Evolutionary conservation across 495 filamentous ascomycete species (phyloP).

Genomic region (Lasiosphaeria hispida): DNA sequence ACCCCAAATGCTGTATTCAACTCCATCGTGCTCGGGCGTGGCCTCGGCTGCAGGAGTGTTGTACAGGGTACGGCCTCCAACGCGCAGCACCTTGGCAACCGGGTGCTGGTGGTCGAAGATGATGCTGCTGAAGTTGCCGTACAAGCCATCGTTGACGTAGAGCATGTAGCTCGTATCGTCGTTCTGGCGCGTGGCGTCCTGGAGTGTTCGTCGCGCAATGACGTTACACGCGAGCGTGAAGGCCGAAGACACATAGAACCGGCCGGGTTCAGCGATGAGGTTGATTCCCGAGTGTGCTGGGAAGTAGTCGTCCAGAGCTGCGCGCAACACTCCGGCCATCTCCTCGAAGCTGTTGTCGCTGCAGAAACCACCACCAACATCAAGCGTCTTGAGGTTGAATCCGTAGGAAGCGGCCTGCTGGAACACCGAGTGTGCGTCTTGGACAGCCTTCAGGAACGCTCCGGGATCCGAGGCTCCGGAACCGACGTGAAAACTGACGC

Average conservation of each 20-base stretch:
- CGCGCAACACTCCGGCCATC: slow-evolving; percentile 78
- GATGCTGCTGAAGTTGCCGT: slow-evolving; percentile 97
- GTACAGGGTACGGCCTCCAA: slow-evolving; percentile 52
- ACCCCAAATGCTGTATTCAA: slow-evolving; percentile 94
- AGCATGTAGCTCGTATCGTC: slow-evolving; percentile 79
- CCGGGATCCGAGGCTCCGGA: slow-evolving; percentile 89
- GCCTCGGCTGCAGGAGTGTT: slow-evolving; percentile 38
- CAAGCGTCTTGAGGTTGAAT: slow-evolving; percentile 78
- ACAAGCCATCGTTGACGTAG: slow-evolving; percentile 94
- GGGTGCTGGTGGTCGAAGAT: slow-evolving; percentile 98
- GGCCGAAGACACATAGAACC: slow-evolving; percentile 90
- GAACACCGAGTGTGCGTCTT: slow-evolving; percentile 85
- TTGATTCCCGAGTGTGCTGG: slow-evolving; percentile 66
- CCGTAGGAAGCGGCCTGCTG: slow-evolving; percentile 78
- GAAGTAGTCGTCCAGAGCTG: slow-evolving; percentile 82
- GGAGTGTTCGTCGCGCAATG: slow-evolving; percentile 89
- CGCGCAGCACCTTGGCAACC: slow-evolving; percentile 72
- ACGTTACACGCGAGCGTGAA: slow-evolving; percentile 92
- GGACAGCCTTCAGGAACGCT: slow-evolving; percentile 85
- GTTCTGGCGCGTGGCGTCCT: slow-evolving; percentile 39
- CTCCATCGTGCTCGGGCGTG: slow-evolving; percentile 31
- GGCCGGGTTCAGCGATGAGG: slow-evolving; percentile 93
- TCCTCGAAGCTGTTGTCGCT: slow-evolving; percentile 77
- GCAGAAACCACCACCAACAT: slow-evolving; percentile 92
- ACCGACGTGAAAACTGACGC: slow-evolving; percentile 96